These are phyloP conservation scores for Ceratobasidium sp. DNA, from an alignment of 1,284 basidiomycete genomes.

Conservation along the genomic window DNA sequence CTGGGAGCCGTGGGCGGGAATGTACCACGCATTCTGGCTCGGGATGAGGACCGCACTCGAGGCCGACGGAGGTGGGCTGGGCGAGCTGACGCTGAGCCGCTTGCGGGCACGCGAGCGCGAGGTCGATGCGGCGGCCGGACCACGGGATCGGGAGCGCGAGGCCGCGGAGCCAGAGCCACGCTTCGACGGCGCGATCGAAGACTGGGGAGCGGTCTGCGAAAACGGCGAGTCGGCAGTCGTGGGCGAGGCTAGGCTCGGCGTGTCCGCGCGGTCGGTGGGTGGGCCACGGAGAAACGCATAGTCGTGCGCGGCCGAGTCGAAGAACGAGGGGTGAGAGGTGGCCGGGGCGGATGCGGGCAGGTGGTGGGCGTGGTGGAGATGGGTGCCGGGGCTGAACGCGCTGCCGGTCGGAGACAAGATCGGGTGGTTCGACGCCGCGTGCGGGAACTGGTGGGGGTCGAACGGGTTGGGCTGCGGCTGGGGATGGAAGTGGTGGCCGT, in stretches of 20 bases:
- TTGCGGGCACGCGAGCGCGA: constrained; percentile 26
- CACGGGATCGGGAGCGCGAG: constrained; percentile 24
- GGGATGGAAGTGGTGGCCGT: neutral
- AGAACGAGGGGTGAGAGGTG: constrained; percentile 21
- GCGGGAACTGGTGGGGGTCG: constrained; percentile 33
- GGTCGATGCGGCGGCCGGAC: constrained; percentile 27
- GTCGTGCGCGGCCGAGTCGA: constrained; percentile 18
- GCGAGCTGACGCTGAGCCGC: constrained; percentile 27
- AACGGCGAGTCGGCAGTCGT: constrained; percentile 30
- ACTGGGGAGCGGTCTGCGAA: constrained; percentile 14
- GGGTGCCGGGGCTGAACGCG: neutral
- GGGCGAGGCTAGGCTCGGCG: constrained; percentile 29
- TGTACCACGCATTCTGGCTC: constrained; percentile 34
- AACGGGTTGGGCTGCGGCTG: constrained; percentile 25
- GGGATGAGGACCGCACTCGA: constrained; percentile 22
- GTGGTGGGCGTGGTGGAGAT: constrained; percentile 2
- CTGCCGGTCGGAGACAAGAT: constrained; percentile 23
- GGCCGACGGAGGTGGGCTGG: constrained; percentile 13
- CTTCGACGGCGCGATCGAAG: constrained; percentile 18
- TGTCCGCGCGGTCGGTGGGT: constrained; percentile 18
- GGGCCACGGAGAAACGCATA: constrained; percentile 12
- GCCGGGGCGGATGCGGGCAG: constrained; percentile 21
- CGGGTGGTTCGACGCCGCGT: constrained; percentile 21
- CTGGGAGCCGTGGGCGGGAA: neutral
- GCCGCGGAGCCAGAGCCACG: constrained; percentile 22